Evolutionary conservation across 176 grass and related monocot species (phyloP).

Genomic region (Hsuehochloa calcarea): DNA sequence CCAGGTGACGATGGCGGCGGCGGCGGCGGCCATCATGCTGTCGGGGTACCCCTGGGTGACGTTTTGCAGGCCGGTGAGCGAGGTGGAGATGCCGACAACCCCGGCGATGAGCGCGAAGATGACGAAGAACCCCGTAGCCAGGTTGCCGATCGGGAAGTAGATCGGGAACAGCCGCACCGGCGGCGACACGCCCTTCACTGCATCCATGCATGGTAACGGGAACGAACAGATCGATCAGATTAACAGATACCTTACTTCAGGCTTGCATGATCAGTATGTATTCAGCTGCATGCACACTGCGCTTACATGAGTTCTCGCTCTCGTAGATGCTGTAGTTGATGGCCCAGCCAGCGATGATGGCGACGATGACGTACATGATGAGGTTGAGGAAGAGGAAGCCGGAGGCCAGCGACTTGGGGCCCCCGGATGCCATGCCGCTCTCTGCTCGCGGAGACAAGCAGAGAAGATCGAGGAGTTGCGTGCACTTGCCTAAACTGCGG

Average conservation of each 20-base stretch:
- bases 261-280: neutral
- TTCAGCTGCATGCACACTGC: neutral
- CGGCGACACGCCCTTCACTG: constrained; percentile 45
- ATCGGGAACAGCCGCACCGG: constrained; percentile 81
- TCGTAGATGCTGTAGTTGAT: constrained; percentile 89
- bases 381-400: constrained; percentile 81
- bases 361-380: constrained; percentile 67
- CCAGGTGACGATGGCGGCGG: constrained; percentile 64
- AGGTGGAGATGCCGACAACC: constrained; percentile 73
- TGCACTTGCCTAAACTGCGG: too few species aligned
- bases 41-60: constrained; percentile 34
- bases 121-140: constrained; percentile 90
- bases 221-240: neutral
- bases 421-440: constrained; percentile 48
- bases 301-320: constrained; percentile 36
- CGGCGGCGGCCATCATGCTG: constrained; percentile 65
- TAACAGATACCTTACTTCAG: neutral
- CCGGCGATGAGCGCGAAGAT: constrained; percentile 75
- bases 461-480: neutral
- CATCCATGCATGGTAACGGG: neutral
- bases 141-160: constrained; percentile 94
- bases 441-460: neutral
- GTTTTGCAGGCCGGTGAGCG: constrained; percentile 69
- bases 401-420: constrained; percentile 36
- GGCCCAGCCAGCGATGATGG: constrained; percentile 81